Conservation (phyloP, 1,139 yeast species). For the Pichia sp. region DNA sequence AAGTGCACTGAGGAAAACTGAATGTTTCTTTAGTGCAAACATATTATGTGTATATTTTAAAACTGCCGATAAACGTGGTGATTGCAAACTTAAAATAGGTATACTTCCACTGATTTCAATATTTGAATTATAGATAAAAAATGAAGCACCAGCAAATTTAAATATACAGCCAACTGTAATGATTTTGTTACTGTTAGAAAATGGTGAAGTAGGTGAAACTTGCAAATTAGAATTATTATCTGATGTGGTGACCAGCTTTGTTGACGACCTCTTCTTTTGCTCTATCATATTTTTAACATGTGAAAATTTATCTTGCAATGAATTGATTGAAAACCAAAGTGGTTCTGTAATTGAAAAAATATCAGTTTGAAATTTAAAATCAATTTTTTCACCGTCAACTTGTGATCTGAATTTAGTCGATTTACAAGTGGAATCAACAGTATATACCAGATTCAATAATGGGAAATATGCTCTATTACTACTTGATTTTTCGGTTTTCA, state of each 20-base stretch:
- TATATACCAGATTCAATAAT: slow-evolving; percentile 54
- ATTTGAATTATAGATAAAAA: slow-evolving; percentile 44
- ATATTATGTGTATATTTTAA: slow-evolving; percentile 35
- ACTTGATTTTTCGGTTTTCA: slow-evolving; percentile 34
- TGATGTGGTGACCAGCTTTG: background rate
- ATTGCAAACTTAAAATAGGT: slow-evolving; percentile 54
- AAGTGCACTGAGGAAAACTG: slow-evolving; percentile 46
- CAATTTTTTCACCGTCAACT: slow-evolving; percentile 62
- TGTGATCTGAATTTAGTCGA: slow-evolving; percentile 36
- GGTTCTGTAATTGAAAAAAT: slow-evolving; percentile 24
- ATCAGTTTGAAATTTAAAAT: slow-evolving; percentile 46
- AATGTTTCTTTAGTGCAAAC: slow-evolving; percentile 36
- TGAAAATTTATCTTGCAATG: slow-evolving; percentile 23
- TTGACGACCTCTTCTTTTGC: background rate
- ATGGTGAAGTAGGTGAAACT: background rate
- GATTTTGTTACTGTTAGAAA: background rate
- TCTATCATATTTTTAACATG: slow-evolving; percentile 3
- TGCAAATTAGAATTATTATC: background rate
- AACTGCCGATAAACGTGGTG: slow-evolving; percentile 70
- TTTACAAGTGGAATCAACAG: slow-evolving; percentile 33
- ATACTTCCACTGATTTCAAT: slow-evolving; percentile 37
- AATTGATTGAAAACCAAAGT: slow-evolving; percentile 19
- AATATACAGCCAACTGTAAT: slow-evolving; percentile 41
- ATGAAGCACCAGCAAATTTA: slow-evolving; percentile 66
- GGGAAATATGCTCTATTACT: slow-evolving; percentile 64